Base-by-base conservation (phyloP, 1,284 basidiomycete genomes). In the Hemileia vastatrix region DNA sequence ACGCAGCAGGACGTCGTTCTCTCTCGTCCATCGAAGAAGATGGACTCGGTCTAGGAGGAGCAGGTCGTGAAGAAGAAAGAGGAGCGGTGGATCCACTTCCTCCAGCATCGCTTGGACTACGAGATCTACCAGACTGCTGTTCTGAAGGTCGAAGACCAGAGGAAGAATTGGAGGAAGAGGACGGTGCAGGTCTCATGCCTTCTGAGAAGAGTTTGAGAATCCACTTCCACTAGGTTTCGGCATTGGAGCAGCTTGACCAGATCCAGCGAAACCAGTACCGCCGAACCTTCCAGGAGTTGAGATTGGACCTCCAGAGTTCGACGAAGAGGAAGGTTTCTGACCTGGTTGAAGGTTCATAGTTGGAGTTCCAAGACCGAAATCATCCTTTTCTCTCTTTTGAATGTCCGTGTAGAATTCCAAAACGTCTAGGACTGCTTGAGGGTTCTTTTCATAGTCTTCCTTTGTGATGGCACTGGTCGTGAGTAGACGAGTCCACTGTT, bases 401-500 rank as follows among this genome's bases (percentile, higher is more conserved):
- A 92, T 91, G 75, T 95, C 90, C 11, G 93, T 97, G 78, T 97
- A 97, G 79, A 97, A 98, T 73, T 97, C 92, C 63, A 98, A 85
- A 0, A 96, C 94, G 68, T 97, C 94, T 15, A 97, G 81, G 13
- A 98, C 94, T 0, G 94, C 94, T 72, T 97, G 93, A 0, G 94
- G 94, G 73, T 98, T 88, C 75, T 88, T 90, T 9, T 88, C 90
- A 65, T 96, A 96, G 76, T 98, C 94, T 78, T 97, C 94, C 63
- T 90, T 87, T 1, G 94, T 97, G 77, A 98, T 96, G 36, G 93
- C 92, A 2, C 90, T 93, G 70, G 93, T 92, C 4, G 90, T 97
- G 68, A 98, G 82, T 18, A 98, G 81, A 68, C 92, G 89, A 71
- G 84, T 89, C 94, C 94, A 98, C 80, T 94, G 90, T 58, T 96